These are phyloP conservation scores for Aureobasidium sp. DNA, from an alignment of 2,329 filamentous ascomycete species.

Conservation along the genomic window DNA sequence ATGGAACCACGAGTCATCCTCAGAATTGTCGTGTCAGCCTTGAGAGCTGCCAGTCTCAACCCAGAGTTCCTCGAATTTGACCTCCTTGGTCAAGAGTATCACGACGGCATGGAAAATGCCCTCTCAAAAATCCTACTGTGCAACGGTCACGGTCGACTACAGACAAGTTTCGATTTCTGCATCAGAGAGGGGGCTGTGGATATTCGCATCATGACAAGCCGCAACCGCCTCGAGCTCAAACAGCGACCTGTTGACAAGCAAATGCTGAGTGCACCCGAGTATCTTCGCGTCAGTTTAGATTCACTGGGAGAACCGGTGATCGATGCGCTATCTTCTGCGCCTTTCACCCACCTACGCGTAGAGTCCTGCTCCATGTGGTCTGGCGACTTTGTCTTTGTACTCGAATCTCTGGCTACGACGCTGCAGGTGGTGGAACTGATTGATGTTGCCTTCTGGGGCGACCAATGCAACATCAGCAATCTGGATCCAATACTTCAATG, in stretches of 20 bases:
- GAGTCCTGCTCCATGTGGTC: not conserved
- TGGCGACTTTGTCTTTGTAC: not conserved
- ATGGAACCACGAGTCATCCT: too few relatives aligned
- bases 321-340: not conserved
- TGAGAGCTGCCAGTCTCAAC: not conserved
- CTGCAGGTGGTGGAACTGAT: not conserved
- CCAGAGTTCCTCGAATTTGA: not conserved
- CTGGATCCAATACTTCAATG: not conserved
- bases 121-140: too few relatives aligned
- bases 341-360: not conserved
- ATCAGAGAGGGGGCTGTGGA: not conserved
- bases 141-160: too few relatives aligned
- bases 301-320: not conserved
- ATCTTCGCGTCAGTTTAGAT: not conserved
- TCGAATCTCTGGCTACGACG: not conserved
- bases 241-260: not conserved
- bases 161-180: not conserved
- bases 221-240: not conserved
- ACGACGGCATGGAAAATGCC: too few relatives aligned
- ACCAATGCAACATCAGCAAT: not conserved
- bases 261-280: not conserved
- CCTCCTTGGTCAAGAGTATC: not conserved
- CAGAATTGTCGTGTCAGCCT: not conserved
- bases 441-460: not conserved
- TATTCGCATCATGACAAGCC: not conserved